Percentiles rank a stretch among this genome's conserved stretches.
These are phyloP conservation scores for Saccharomyces hybrid DNA, from an alignment of 1,139 yeast genomes.

Conservation along the genomic window DNA sequence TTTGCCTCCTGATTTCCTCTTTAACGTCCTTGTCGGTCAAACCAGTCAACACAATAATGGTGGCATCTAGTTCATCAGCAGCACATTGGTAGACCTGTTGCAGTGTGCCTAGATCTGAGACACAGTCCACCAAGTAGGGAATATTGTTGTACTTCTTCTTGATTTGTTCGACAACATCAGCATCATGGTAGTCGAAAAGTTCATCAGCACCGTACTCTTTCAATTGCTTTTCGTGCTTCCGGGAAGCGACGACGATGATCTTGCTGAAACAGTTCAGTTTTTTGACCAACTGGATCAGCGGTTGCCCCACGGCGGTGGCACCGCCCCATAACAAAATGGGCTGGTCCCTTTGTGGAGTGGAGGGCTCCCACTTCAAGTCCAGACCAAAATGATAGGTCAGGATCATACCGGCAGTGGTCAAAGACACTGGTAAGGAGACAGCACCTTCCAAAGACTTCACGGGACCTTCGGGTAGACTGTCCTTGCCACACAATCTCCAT, in stretches of 20 bases:
- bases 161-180: constrained; percentile 46
- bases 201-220: constrained; percentile 48
- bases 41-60: constrained; percentile 19
- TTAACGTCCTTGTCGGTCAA: constrained; percentile 21
- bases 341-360: constrained; percentile 25
- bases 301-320: constrained; percentile 47
- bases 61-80: constrained; percentile 33
- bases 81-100: constrained; percentile 42
- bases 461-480: constrained; percentile 32
- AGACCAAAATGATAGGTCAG: constrained; percentile 23
- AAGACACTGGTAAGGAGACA: constrained; percentile 47
- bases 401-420: constrained; percentile 40
- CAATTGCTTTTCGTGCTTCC: constrained; percentile 34
- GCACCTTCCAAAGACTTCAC: constrained; percentile 54
- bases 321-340: constrained; percentile 50
- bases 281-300: constrained; percentile 44
- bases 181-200: constrained; percentile 52
- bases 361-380: constrained; percentile 21
- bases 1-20: constrained; percentile 22
- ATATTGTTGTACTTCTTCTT: constrained; percentile 38
- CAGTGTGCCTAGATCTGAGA: constrained; percentile 38
- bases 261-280: constrained; percentile 35
- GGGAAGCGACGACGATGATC: constrained; percentile 44
- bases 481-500: constrained; percentile 9
- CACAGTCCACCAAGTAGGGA: constrained; percentile 40